These are phyloP conservation scores for Tuber indicum DNA, from an alignment of 495 filamentous ascomycete species.

Conservation along the genomic window DNA sequence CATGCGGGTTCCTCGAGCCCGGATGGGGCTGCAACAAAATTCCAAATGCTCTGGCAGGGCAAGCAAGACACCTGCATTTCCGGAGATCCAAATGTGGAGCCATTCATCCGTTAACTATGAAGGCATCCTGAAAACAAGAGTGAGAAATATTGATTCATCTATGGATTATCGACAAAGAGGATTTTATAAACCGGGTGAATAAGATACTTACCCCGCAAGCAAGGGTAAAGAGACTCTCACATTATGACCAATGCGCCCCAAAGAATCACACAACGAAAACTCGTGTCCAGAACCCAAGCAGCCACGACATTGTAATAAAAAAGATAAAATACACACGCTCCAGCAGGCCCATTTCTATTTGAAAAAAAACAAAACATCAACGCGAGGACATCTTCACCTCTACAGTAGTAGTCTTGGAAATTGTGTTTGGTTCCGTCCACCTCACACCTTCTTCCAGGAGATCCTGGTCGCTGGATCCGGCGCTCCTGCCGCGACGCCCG, in stretches of 20 bases:
- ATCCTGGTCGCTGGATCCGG: slow-evolving; percentile 14
- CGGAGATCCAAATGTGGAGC: not conserved
- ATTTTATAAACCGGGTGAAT: not conserved
- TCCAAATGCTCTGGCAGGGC: not conserved
- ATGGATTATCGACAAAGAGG: not conserved
- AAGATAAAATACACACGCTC: not conserved
- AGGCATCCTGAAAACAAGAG: not conserved
- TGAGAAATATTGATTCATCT: not conserved
- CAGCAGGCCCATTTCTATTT: not conserved
- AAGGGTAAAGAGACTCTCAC: not conserved
- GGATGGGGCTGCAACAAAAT: not conserved
- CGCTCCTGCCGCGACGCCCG: not conserved
- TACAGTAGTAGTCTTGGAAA: slow-evolving; percentile 31
- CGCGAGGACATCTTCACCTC: slow-evolving; percentile 9
- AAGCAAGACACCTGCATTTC: not conserved
- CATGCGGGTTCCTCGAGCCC: too few species aligned
- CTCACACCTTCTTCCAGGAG: slow-evolving; percentile 9
- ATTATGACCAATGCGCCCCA: not conserved
- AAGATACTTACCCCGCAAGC: not conserved
- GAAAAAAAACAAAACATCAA: not conserved
- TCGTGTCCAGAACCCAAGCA: not conserved
- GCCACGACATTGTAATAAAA: not conserved
- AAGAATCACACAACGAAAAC: not conserved
- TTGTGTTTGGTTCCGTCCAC: slow-evolving; percentile 11
- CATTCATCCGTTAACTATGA: not conserved